Evolutionary conservation across 2,329 filamentous ascomycete species (phyloP).

Genomic region (Sclerotinia spermophila): DNA sequence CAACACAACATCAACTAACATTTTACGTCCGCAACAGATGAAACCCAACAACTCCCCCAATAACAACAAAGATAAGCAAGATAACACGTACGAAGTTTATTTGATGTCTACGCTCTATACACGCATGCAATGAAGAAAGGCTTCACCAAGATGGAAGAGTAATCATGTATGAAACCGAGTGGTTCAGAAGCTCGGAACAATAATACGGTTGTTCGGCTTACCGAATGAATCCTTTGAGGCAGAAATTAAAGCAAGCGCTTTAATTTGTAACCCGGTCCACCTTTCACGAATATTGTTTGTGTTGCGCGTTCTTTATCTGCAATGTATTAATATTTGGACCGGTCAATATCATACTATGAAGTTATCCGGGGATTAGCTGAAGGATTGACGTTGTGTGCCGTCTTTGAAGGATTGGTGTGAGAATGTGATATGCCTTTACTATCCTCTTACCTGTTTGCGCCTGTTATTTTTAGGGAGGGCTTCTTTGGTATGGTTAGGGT

Average conservation of each 20-base stretch:
- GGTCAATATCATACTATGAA: neutral
- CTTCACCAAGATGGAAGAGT: neutral
- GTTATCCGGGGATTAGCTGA: neutral
- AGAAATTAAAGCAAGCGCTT: conserved; percentile 4
- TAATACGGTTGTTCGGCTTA: neutral
- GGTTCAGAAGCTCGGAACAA: neutral
- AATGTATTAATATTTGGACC: neutral
- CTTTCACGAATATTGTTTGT: neutral
- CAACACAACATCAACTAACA: neutral
- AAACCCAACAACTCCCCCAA: neutral
- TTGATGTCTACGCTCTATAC: neutral
- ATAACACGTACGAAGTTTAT: neutral
- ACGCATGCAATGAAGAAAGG: neutral
- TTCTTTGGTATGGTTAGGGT: neutral
- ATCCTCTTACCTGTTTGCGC: neutral
- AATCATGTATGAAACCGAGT: neutral
- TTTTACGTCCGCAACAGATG: neutral
- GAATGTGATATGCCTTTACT: neutral
- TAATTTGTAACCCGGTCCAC: neutral
- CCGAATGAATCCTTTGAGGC: neutral
- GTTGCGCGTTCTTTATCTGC: neutral
- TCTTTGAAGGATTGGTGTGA: neutral
- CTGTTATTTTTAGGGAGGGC: neutral
- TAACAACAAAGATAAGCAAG: neutral
- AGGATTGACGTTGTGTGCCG: neutral